Percentiles rank a stretch among this genome's conserved stretches.
These are phyloP conservation scores for Dactylellina haptotyla DNA, from an alignment of 2,329 filamentous ascomycete species.

Conservation along the genomic window DNA sequence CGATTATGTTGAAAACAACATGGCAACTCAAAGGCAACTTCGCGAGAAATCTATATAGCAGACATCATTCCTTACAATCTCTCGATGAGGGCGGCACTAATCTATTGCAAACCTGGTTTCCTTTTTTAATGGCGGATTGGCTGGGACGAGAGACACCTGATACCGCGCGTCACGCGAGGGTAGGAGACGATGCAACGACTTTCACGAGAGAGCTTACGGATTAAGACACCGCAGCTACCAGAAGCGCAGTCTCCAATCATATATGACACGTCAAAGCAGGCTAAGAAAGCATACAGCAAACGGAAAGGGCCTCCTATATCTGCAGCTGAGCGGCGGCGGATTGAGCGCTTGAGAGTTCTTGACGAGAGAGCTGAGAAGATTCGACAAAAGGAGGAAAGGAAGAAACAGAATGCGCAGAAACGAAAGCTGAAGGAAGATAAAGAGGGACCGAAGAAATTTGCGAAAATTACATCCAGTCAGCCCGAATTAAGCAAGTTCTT, in stretches of 20 bases:
- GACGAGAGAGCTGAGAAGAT: constrained; percentile 49
- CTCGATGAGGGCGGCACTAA: too few species aligned
- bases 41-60: too few species aligned
- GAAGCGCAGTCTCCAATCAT: constrained; percentile 15
- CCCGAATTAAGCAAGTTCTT: constrained; percentile 50
- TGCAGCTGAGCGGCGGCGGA: constrained; percentile 35
- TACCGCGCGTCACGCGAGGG: background rate
- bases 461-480: constrained; percentile 47
- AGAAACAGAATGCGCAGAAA: constrained; percentile 49
- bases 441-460: constrained; percentile 44
- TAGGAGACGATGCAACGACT: constrained; percentile 30
- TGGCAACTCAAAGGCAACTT: too few species aligned
- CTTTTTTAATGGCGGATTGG: constrained; percentile 10
- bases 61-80: too few species aligned
- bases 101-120: background rate
- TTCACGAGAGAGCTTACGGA: constrained; percentile 43
- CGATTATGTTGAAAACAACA: too few species aligned
- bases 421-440: constrained; percentile 52
- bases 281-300: constrained; percentile 46
- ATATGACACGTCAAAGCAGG: constrained; percentile 50
- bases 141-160: background rate
- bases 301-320: constrained; percentile 25
- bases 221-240: constrained; percentile 1
- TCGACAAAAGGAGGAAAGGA: constrained; percentile 36
- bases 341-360: constrained; percentile 35